Conservation (phyloP, 1,139 yeast species). For the Candida labiduridarum region DNA sequence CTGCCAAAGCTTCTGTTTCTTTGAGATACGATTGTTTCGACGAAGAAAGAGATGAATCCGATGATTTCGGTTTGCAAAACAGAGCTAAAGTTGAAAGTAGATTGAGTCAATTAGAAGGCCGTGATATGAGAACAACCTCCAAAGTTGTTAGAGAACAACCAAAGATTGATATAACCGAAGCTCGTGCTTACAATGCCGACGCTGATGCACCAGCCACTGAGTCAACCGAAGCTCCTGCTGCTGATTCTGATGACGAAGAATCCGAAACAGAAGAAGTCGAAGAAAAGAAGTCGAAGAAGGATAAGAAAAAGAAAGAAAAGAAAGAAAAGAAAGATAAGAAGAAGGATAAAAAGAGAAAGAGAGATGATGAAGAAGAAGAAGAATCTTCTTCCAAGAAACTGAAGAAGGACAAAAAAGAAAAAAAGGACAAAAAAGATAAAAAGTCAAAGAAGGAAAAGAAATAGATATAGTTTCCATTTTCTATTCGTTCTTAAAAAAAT, state of each 20-base stretch:
- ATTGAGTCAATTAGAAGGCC: slow-evolving; percentile 93
- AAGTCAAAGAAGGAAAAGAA: slow-evolving; percentile 38
- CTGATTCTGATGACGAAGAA: slow-evolving; percentile 53
- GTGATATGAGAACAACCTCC: slow-evolving; percentile 82
- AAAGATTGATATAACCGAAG: slow-evolving; percentile 82
- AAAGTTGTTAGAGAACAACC: slow-evolving; percentile 74
- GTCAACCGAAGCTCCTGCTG: slow-evolving; percentile 27
- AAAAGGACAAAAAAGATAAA: slow-evolving; percentile 45
- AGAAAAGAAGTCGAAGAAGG: slow-evolving; percentile 30
- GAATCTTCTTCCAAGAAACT: slow-evolving; percentile 40
- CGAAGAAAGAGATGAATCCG: slow-evolving; percentile 95
- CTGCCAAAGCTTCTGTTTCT: slow-evolving; percentile 97
- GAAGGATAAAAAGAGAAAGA: slow-evolving; percentile 50
- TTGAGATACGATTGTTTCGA: slow-evolving; percentile 95
- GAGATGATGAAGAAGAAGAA: slow-evolving; percentile 34
- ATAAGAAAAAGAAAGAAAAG: slow-evolving; percentile 27
- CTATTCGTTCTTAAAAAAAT: neutral
- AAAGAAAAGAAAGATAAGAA: slow-evolving; percentile 44
- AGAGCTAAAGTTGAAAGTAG: slow-evolving; percentile 94
- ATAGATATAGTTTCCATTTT: slow-evolving; percentile 30
- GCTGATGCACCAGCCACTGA: slow-evolving; percentile 66
- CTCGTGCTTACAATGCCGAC: slow-evolving; percentile 90
- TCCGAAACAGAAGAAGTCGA: slow-evolving; percentile 42
- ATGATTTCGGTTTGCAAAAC: slow-evolving; percentile 89
- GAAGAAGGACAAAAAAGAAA: slow-evolving; percentile 48